Evolutionary conservation across 2,329 filamentous ascomycete species (phyloP), one percentile per base, ranked within the genome.

Genomic region (Colletotrichum trifolii): DNA sequence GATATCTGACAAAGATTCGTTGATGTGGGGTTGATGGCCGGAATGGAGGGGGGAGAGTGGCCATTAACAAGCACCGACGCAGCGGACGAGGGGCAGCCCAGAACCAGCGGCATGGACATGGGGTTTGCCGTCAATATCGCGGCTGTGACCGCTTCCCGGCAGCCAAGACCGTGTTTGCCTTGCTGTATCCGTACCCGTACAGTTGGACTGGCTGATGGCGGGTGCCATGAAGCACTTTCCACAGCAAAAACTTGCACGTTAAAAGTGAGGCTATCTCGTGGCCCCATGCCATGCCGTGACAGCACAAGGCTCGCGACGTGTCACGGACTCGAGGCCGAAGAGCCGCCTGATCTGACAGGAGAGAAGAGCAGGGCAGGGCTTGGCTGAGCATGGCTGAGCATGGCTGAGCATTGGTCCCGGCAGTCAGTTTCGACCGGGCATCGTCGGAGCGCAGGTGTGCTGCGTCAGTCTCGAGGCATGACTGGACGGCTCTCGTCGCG

Each of bases 1-100:
- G 61, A 64, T 50, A 50, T 64, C 61, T 61, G 61, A 64, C 61
- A 64, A 64, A 64, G 61, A 61, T 49, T 55, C 46, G 17, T 13
- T 15, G 11, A 36, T 15, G 8, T 11, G 47, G 56, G 56, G 39
- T 8, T 40, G n/a, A 9, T 15, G 25, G 17, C 45, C 50, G 61
- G 56, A 60, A 34, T 56, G 34, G 53, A 25, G 25, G 25, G 25
- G 25, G 25, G 48, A 46, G 13, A 9, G 45, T 34, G 11, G n/a
- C 33, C 46, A 25, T 25, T 25, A 25, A 5, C 52, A 54, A 47
- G 48, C 36, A 17, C 25, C 42, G 43, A 46, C 39, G 49, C 43
- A 12, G 42, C 43, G 34, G 17, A 47, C 36, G 43, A 49, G 57
- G 61, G 49, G 45, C 17, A 50, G 45, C 45, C 61, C 45, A 43